Evolutionary conservation across 345 rosid species (phyloP), one percentile per base, ranked within the genome.

Genomic region (Isatis tinctoria): DNA sequence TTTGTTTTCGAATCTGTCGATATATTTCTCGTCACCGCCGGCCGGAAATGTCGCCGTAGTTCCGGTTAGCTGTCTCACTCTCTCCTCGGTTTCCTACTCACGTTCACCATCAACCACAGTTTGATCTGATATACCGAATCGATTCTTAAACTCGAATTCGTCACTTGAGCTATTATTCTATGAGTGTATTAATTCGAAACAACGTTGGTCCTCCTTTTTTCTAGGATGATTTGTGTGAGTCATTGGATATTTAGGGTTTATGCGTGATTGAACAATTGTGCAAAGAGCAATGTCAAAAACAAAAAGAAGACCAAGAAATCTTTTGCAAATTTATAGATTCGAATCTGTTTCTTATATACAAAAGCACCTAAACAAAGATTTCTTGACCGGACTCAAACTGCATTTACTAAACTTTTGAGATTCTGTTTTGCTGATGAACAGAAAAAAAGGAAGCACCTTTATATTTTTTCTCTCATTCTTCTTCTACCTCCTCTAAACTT

Each of bases 321-420:
- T 49, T 58, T 30, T 54, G 54, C 28, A 58, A 58, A 27, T 16
- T 47, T 72, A 13, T 17, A 61, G 58, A 53, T 52, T 39, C 17
- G 5, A 54, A 35, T 64, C 0, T 20, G 33, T 56, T 70, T 70
- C 44, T 14, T 71, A 77, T 77, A 35, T 78, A 66, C 53, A 48
- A 48, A 76, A 65, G 18, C 65, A 66, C 40, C 48, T 51, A 72
- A 77, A 71, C 24, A 30, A 69, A 75, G 8, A 52, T 32, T 52
- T 40, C 20, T 49, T 59, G 54, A 59, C 72, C 0, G 11, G 44
- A 48, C n/a, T 40, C 49, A 65, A 57, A 73, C 49, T 56, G 69
- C 59, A 44, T 53, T 41, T 62, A 76, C 36, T 43, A 54, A 41
- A 54, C 65, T 35, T 45, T 58, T 1, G 9, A 57, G 36, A 13